Evolutionary conservation across 768 basidiomycete genomes (phyloP).

Genomic region (Epithele typhae): DNA sequence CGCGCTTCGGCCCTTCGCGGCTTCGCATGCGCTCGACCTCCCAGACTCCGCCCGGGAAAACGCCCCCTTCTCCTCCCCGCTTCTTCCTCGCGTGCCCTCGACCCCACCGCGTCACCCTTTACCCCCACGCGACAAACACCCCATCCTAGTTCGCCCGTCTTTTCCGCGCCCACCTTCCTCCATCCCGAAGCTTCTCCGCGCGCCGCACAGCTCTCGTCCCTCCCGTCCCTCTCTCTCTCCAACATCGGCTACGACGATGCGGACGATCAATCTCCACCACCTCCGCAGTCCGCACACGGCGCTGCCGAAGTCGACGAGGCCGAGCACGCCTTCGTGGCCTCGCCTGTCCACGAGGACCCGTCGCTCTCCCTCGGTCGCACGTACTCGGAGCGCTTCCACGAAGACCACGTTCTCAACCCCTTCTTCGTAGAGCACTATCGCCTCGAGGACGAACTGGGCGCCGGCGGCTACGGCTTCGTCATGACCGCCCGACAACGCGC

Average conservation of each 20-base stretch:
- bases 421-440: constrained; percentile 57
- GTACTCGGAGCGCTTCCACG: constrained; percentile 53
- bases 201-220: constrained; percentile 16
- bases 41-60: constrained; percentile 23
- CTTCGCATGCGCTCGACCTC: constrained; percentile 19
- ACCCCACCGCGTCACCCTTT: constrained; percentile 17
- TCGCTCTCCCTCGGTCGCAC: constrained; percentile 23
- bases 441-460: constrained; percentile 76
- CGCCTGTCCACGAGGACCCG: constrained; percentile 11
- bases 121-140: constrained; percentile 18
- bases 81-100: constrained; percentile 11
- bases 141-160: constrained; percentile 13
- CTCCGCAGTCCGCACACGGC: constrained; percentile 7
- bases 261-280: constrained; percentile 15
- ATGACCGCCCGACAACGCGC: constrained; percentile 72
- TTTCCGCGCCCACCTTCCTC: constrained; percentile 13
- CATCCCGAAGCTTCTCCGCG: constrained; percentile 12
- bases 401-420: constrained; percentile 53
- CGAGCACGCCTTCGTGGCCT: not conserved
- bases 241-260: constrained; percentile 15
- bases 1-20: constrained; percentile 12
- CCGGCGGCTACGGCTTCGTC: constrained; percentile 94
- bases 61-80: constrained; percentile 17
- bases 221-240: constrained; percentile 21
- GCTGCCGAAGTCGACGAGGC: too few relatives aligned